Evolutionary conservation across 2,329 filamentous ascomycete species (phyloP).

Genomic region (Hirsutella minnesotensis): DNA sequence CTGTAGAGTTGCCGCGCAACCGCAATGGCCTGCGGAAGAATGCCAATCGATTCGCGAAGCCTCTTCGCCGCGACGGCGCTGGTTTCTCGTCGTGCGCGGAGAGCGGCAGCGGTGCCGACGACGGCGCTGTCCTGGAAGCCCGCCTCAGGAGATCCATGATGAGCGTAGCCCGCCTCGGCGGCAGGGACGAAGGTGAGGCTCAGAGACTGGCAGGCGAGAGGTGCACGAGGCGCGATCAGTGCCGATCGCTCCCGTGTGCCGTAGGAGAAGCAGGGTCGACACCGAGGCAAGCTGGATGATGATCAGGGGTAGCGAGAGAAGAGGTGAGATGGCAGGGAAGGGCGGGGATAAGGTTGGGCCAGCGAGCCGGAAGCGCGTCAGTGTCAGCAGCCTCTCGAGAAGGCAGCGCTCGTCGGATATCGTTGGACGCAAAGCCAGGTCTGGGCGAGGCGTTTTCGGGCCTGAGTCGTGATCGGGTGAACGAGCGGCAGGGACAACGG

Average conservation of each 20-base stretch:
- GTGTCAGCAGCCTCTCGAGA: not conserved
- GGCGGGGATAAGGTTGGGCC: not conserved
- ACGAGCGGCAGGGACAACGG: conserved; percentile 7
- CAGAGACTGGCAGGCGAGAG: not conserved
- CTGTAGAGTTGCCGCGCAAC: conserved; percentile 79
- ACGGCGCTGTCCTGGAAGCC: conserved; percentile 37
- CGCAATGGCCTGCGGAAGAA: conserved; percentile 82
- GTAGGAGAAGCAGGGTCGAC: conserved; percentile 14
- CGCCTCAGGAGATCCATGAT: conserved; percentile 48
- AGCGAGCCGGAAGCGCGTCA: not conserved
- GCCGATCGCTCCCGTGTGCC: not conserved
- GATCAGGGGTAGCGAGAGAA: conserved; percentile 3
- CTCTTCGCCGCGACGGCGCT: conserved; percentile 23
- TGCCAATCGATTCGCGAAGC: conserved; percentile 44
- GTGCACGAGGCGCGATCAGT: not conserved
- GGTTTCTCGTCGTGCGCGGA: conserved; percentile 40
- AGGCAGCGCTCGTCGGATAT: not conserved
- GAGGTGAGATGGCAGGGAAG: not conserved
- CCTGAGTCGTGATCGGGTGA: not conserved
- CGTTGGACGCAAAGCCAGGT: too few relatives aligned
- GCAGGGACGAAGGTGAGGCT: conserved; percentile 29
- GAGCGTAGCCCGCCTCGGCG: conserved; percentile 14
- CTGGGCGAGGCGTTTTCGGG: too few relatives aligned
- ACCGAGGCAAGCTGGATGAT: conserved; percentile 11
- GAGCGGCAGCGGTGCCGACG: conserved; percentile 26